Percentiles rank a stretch among this genome's conserved stretches.
These are phyloP conservation scores for Penicillium glabrum DNA, from an alignment of 2,329 filamentous ascomycete species.

Conservation along the genomic window DNA sequence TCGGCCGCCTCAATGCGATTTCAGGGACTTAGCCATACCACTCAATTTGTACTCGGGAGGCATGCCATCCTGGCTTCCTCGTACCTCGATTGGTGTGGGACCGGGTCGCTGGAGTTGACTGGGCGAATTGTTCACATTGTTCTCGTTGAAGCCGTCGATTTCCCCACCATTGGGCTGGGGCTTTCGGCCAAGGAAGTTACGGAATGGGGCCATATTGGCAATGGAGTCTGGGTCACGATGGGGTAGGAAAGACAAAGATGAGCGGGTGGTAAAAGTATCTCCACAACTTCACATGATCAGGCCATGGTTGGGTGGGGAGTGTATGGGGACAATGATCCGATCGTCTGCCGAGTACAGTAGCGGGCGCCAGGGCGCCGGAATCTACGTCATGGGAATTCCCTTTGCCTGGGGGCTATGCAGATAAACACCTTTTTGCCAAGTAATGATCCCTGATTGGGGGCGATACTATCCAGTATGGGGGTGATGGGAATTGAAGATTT, in stretches of 20 bases:
- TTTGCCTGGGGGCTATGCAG: not conserved
- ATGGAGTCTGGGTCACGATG: not conserved
- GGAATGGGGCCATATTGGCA: slow-evolving; percentile 63
- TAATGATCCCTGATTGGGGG: not conserved
- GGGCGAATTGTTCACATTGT: slow-evolving; percentile 33
- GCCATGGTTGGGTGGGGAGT: slow-evolving; percentile 2
- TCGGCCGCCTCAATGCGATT: not conserved
- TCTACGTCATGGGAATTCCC: not conserved
- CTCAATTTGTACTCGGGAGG: slow-evolving; percentile 77
- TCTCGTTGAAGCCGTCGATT: slow-evolving; percentile 53
- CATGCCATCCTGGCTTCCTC: slow-evolving; percentile 63
- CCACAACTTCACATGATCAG: slow-evolving; percentile 3
- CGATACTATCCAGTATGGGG: not conserved
- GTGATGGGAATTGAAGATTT: not conserved
- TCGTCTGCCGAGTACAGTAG: not conserved
- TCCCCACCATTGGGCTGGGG: slow-evolving; percentile 45
- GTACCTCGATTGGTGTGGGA: slow-evolving; percentile 53
- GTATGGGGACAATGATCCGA: not conserved
- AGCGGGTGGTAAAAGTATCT: not conserved
- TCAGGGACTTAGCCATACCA: slow-evolving; percentile 55
- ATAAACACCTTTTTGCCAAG: not conserved
- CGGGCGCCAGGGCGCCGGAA: not conserved
- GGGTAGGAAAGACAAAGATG: not conserved
- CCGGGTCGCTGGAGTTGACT: slow-evolving; percentile 41
- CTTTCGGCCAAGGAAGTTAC: slow-evolving; percentile 69